A percentile compares a stretch with the other conserved stretches of the same genome.
phyloP scores from a whole-genome alignment of 164 flowering plant genomes.

The Cinnamomum chago region DNA sequence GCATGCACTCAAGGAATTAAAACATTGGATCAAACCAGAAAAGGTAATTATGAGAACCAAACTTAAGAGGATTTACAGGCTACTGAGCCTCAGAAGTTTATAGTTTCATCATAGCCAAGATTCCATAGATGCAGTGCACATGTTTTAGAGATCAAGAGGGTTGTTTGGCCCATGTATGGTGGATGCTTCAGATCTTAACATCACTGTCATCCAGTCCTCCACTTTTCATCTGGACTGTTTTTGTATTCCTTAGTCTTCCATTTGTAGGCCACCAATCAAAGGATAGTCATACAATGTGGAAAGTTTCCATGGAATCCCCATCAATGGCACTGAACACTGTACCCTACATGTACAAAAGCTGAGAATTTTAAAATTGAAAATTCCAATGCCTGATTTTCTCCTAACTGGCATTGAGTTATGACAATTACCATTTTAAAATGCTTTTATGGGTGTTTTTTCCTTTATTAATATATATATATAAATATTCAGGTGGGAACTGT shows the following conservation, averaged over 20 bases:
- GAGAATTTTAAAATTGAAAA: no score
- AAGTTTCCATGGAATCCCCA: background rate
- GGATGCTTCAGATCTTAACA: no score
- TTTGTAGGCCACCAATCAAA: background rate
- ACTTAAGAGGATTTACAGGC: background rate
- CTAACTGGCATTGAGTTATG: background rate
- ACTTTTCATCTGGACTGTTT: background rate
- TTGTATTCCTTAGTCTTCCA: background rate
- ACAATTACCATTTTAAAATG: background rate
- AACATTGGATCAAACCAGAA: constrained; percentile 18
- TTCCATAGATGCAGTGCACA: background rate
- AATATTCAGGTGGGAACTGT: no score
- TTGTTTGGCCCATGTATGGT: no score
- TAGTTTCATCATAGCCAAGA: background rate
- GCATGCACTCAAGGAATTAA: constrained; percentile 13
- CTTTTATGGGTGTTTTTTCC: background rate
- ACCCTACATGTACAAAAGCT: background rate
- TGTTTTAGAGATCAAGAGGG: background rate
- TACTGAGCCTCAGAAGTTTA: background rate
- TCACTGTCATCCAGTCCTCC: background rate
- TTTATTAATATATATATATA: background rate
- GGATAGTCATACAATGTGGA: background rate
- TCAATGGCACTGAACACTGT: background rate
- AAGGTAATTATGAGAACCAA: constrained; percentile 8
- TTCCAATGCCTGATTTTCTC: background rate